These are phyloP conservation scores for Lachnellula suecica DNA, from an alignment of 2,329 filamentous ascomycete species.

Conservation along the genomic window DNA sequence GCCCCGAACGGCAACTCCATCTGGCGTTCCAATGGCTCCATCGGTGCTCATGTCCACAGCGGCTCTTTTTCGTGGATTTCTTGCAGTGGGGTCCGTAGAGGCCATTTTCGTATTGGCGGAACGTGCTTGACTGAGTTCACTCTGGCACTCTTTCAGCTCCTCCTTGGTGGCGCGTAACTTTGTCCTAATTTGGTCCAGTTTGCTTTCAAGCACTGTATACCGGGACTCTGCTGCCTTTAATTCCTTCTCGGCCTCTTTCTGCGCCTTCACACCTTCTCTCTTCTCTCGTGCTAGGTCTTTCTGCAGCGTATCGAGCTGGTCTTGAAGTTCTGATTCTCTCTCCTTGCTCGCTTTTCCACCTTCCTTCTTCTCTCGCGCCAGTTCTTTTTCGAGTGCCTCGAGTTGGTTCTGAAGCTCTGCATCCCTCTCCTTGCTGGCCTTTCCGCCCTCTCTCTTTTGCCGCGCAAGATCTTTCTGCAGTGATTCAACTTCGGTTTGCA, in stretches of 20 bases:
- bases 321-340: conserved; percentile 27
- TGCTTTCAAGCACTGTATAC: conserved; percentile 66
- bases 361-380: conserved; percentile 37
- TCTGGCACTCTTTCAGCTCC: conserved; percentile 67
- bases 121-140: conserved; percentile 38
- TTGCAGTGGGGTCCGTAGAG: conserved; percentile 22
- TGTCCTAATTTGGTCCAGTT: conserved; percentile 53
- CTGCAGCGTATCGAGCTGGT: conserved; percentile 24
- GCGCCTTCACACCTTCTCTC: conserved; percentile 38
- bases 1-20: conserved; percentile 42
- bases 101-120: conserved; percentile 27
- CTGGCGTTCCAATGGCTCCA: conserved; percentile 50
- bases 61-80: conserved; percentile 40
- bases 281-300: conserved; percentile 36
- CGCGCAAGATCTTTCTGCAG: conserved; percentile 39
- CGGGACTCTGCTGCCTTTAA: conserved; percentile 60
- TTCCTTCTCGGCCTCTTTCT: conserved; percentile 39
- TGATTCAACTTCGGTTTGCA: conserved; percentile 41
- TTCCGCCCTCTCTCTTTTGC: conserved; percentile 35
- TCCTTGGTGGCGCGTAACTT: conserved; percentile 64
- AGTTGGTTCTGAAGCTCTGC: conserved; percentile 22
- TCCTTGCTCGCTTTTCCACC: conserved; percentile 42
- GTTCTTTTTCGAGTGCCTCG: conserved; percentile 28
- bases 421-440: conserved; percentile 35
- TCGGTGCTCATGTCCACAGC: conserved; percentile 42